phyloP scores from a whole-genome alignment of 2,329 filamentous ascomycete genomes.

The Aspergillus pseudoterreus region DNA sequence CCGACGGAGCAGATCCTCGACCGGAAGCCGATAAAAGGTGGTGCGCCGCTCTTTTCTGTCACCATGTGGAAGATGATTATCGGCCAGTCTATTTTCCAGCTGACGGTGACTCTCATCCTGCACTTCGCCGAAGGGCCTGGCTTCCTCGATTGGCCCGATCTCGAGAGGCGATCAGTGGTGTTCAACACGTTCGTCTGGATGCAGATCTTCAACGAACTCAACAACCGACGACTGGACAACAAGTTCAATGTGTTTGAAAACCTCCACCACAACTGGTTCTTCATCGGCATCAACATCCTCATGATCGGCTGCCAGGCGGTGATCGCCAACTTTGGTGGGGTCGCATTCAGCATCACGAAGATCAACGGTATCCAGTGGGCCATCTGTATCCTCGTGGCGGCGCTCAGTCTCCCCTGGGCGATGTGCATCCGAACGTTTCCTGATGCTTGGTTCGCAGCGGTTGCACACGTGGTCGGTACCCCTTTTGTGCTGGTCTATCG shows the following conservation, averaged over 20 bases:
- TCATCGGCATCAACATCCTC: conserved; percentile 73
- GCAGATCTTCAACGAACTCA: conserved; percentile 97
- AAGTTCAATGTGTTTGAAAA: conserved; percentile 90
- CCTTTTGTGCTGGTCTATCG: conserved; percentile 9
- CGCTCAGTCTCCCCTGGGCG: conserved; percentile 76
- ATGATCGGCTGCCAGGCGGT: conserved; percentile 85
- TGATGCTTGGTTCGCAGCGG: conserved; percentile 43
- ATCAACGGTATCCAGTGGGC: conserved; percentile 77
- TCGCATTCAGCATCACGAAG: conserved; percentile 67
- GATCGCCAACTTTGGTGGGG: conserved; percentile 54
- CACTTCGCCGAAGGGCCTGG: conserved; percentile 63
- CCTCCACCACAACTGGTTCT: conserved; percentile 75
- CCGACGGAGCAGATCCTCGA: conserved; percentile 73
- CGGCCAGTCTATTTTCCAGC: conserved; percentile 82
- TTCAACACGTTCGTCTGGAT: conserved; percentile 99
- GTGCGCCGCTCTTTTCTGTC: conserved; percentile 69
- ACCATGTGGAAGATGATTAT: conserved; percentile 99
- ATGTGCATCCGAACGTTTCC: conserved; percentile 76
- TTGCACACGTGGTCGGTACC: not conserved
- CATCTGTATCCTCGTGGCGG: conserved; percentile 75
- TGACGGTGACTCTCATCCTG: conserved; percentile 70
- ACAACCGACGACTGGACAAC: conserved; percentile 90
- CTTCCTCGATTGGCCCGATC: conserved; percentile 51
- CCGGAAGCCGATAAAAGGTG: conserved; percentile 65
- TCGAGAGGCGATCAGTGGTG: conserved; percentile 70